Base-by-base conservation (phyloP, 1,139 yeast genomes). In the Geotrichum fermentans region DNA sequence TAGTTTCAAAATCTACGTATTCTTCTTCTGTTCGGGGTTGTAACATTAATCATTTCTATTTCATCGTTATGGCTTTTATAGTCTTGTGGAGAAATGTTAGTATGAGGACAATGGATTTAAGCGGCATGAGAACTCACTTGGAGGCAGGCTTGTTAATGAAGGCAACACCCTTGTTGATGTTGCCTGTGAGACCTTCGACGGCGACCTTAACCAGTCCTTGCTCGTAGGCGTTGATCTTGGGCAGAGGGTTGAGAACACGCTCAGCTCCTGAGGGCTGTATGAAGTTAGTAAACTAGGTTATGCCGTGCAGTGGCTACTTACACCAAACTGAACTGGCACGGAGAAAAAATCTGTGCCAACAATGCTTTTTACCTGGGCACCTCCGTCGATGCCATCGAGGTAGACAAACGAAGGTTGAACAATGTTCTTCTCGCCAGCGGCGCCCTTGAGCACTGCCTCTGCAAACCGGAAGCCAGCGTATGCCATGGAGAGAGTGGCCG, bases 401-500 rank as follows among this genome's bases (percentile, higher is more conserved):
- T 66, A 87, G 40, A 71, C 71, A 56, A 58, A 71, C 41, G 96
- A 73, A 64, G 94, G 85, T 73, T 88, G 96, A 56, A 83, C 75
- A 55, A 89, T 75, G 60, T 78, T 79, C 54, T 70, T 69, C 65
- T 82, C 83, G 64, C 94, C 92, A 48, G 63, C 57, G 49, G 62
- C 63, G 39, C 73, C 74, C 70, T 80, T 76, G 68, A 92, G 78
- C 6, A 43, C 46, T 45, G 95, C 78, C 69, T 83, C 85, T 55
- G 97, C 95, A 60, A 87, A 80, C 68, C 84, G 79, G 67, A 81
- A 90, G 60, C 94, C 96, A 46, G 97, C 96, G 67, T 88, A 92
- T 46, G 97, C 97, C 97, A 90, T 90, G 50, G 96, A 86, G 59
- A 90, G 75, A 47, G 97, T 90, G 56, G 96, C 96, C 47, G 96